Conservation (phyloP, 768 basidiomycete genomes). For the Porphyrellus cyaneotinctus region DNA sequence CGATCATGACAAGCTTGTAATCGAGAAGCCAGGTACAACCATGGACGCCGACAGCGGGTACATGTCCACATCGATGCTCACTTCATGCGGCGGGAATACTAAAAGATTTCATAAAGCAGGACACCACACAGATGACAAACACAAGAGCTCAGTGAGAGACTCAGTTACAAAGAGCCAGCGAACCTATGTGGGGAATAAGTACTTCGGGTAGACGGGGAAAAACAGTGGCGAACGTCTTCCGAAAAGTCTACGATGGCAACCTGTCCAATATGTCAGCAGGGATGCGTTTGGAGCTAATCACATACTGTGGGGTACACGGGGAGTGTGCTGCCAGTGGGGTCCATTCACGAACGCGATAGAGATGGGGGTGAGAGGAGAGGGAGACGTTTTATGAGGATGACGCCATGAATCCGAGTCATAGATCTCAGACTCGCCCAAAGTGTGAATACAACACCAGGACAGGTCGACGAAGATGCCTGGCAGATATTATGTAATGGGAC, state of each 20-base stretch:
- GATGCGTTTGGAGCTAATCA: slow-evolving; percentile 14
- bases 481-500: too few relatives aligned
- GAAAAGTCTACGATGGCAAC: slow-evolving; percentile 83
- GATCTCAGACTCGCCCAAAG: slow-evolving; percentile 15
- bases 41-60: slow-evolving; percentile 26
- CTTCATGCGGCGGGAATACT: too few relatives aligned
- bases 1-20: slow-evolving; percentile 45
- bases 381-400: slow-evolving; percentile 17
- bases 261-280: slow-evolving; percentile 27
- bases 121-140: slow-evolving; percentile 28
- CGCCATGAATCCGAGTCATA: slow-evolving; percentile 11
- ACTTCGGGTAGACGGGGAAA: not conserved
- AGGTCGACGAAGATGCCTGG: too few relatives aligned
- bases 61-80: not conserved
- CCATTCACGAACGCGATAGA: slow-evolving; percentile 27
- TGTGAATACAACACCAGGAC: slow-evolving; percentile 16
- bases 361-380: not conserved
- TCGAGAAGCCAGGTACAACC: slow-evolving; percentile 47
- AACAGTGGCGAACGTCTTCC: slow-evolving; percentile 47
- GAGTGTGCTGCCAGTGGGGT: slow-evolving; percentile 38
- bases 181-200: slow-evolving; percentile 38
- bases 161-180: slow-evolving; percentile 64
- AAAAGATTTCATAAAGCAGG: not conserved
- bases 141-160: slow-evolving; percentile 62
- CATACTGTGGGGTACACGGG: slow-evolving; percentile 76